Evolutionary conservation across 2,329 filamentous ascomycete genomes (phyloP).

Genomic region (Aphanocladium album): DNA sequence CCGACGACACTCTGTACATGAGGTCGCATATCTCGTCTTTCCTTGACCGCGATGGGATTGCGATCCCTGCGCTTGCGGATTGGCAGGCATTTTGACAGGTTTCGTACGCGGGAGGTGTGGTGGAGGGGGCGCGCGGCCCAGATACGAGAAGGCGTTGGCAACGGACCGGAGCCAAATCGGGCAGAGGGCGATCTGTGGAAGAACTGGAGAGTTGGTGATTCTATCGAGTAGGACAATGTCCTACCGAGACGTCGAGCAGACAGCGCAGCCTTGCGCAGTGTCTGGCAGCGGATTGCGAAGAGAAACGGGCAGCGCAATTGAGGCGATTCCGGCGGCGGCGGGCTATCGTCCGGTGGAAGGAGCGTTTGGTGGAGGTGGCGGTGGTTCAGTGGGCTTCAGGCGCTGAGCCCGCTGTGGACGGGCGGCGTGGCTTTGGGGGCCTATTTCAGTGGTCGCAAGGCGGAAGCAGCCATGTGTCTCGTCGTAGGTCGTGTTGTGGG

Average conservation of each 20-base stretch:
- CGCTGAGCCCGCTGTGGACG: neutral
- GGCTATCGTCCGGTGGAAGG: neutral
- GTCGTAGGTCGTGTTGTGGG: neutral
- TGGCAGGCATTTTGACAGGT: constrained; percentile 1
- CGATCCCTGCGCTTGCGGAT: constrained; percentile 26
- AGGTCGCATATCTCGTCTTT: constrained; percentile 29
- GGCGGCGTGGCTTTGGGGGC: neutral
- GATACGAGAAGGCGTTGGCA: neutral
- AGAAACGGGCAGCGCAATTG: neutral
- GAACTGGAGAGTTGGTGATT: neutral
- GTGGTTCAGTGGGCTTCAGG: neutral
- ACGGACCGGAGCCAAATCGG: neutral
- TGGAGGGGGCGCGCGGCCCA: constrained; percentile 1
- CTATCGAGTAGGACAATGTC: neutral
- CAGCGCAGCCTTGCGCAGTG: neutral
- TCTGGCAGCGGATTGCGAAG: neutral
- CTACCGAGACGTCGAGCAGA: neutral
- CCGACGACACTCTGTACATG: constrained; percentile 47
- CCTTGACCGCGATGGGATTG: constrained; percentile 6
- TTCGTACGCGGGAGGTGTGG: neutral
- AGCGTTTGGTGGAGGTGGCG: neutral
- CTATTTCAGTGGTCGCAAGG: neutral
- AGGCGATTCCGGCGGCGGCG: neutral
- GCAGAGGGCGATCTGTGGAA: neutral
- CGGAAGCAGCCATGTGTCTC: neutral